These are phyloP conservation scores for Calonectria henricotiae DNA, from an alignment of 2,329 filamentous ascomycete species.

Conservation along the genomic window DNA sequence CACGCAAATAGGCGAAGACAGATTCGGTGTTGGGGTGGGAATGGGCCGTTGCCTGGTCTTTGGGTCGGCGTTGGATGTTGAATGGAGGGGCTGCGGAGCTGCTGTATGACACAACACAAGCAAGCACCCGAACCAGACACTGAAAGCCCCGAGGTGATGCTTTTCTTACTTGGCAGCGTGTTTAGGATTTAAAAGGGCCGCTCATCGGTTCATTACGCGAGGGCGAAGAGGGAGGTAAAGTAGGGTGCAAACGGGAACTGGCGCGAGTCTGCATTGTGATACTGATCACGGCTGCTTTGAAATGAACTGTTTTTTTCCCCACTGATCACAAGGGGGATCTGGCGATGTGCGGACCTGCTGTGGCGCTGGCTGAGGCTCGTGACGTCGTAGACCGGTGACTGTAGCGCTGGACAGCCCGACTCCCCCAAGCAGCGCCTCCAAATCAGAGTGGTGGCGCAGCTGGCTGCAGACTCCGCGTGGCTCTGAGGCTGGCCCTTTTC, in stretches of 20 bases:
- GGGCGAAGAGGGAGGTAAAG: not conserved
- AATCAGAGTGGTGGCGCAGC: conserved; percentile 26
- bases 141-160: conserved; percentile 1
- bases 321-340: conserved; percentile 36
- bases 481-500: not conserved
- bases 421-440: not conserved
- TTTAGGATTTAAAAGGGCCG: conserved; percentile 4
- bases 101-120: conserved; percentile 22
- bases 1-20: conserved; percentile 7
- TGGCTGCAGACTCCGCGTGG: not conserved
- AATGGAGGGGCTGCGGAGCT: conserved; percentile 32
- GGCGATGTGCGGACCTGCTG: conserved; percentile 32
- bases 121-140: not conserved
- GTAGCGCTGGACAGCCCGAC: no score
- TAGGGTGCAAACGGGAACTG: not conserved
- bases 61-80: conserved; percentile 25
- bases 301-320: conserved; percentile 32
- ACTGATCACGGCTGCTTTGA: conserved; percentile 28
- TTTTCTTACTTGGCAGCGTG: conserved; percentile 14
- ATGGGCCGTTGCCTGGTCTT: conserved; percentile 17
- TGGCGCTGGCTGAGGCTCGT: conserved; percentile 30
- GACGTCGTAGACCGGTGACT: conserved; percentile 27
- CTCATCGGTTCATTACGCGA: not conserved
- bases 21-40: not conserved
- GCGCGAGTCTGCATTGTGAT: conserved; percentile 19